phyloP scores from a whole-genome alignment of 306 rosid genomes.

The Lupinus albus region DNA sequence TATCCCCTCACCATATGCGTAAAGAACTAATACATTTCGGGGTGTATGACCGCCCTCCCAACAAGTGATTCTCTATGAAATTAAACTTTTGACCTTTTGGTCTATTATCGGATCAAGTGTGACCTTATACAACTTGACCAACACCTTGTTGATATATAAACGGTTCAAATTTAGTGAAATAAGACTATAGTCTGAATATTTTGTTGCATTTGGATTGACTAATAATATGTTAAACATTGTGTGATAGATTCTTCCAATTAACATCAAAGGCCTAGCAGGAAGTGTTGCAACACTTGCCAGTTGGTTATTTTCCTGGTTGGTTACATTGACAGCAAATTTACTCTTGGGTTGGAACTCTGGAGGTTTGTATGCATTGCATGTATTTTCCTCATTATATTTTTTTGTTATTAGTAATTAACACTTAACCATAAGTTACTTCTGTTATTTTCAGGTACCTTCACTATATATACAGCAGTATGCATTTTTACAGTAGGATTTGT shows the following conservation, averaged over 20 bases:
- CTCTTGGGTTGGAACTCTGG: slow-evolving; percentile 88
- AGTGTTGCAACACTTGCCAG: slow-evolving; percentile 93
- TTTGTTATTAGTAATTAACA: no score
- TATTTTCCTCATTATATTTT: neutral
- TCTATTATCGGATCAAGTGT: no score
- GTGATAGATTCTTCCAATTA: slow-evolving; percentile 83
- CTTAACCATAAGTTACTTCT: no score
- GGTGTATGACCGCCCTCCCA: no score
- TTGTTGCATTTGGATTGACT: slow-evolving; percentile 36
- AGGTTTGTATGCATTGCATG: slow-evolving; percentile 57
- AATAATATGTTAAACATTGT: slow-evolving; percentile 32
- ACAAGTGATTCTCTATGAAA: no score
- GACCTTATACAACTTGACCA: no score
- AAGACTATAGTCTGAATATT: neutral
- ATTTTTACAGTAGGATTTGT: slow-evolving; percentile 72
- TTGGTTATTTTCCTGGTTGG: slow-evolving; percentile 73
- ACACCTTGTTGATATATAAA: no score
- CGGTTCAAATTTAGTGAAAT: no score
- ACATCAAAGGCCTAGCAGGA: slow-evolving; percentile 92
- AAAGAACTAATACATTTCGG: no score
- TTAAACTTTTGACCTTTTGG: no score
- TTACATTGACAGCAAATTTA: slow-evolving; percentile 87
- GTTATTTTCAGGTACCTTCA: slow-evolving; percentile 75
- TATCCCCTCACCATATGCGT: no score
- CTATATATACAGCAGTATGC: slow-evolving; percentile 64